Evolutionary conservation across 805 yeast genomes (phyloP).

Genomic region (Ogataea kodamae): DNA sequence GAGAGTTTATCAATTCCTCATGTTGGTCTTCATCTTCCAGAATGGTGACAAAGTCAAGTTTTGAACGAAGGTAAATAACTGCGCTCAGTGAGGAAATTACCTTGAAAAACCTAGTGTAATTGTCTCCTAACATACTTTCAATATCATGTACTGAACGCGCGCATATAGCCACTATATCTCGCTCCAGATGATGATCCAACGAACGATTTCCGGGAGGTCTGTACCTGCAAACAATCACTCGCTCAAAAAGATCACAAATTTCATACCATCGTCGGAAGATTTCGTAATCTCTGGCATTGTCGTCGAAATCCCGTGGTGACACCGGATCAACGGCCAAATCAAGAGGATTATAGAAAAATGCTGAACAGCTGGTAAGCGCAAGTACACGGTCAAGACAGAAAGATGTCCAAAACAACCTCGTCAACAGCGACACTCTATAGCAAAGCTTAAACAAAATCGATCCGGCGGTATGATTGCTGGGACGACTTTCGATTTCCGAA

Average conservation of each 20-base stretch:
- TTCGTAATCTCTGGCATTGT: conserved; percentile 23
- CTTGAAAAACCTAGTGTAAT: conserved; percentile 16
- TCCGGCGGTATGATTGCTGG: conserved; percentile 4
- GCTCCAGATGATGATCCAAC: conserved; percentile 21
- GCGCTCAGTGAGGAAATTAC: conserved; percentile 21
- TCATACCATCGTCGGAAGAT: conserved; percentile 25
- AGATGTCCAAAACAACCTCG: conserved; percentile 31
- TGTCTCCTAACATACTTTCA: conserved; percentile 13
- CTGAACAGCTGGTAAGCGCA: conserved; percentile 28
- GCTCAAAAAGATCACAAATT: conserved; percentile 25
- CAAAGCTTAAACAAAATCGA: conserved; percentile 18
- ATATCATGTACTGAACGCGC: conserved; percentile 3
- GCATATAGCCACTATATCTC: conserved; percentile 20
- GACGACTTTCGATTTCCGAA: conserved; percentile 3
- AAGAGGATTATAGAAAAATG: conserved; percentile 26
- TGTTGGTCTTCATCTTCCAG: conserved; percentile 18
- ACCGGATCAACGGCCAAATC: conserved; percentile 29
- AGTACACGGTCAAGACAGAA: conserved; percentile 31
- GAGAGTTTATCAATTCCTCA: conserved; percentile 7
- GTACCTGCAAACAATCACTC: conserved; percentile 25
- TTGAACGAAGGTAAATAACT: conserved; percentile 27
- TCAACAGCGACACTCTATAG: conserved; percentile 22
- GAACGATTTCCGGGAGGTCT: conserved; percentile 31
- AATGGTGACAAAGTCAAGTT: conserved; percentile 29
- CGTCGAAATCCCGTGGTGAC: conserved; percentile 26